Base-by-base conservation (phyloP, 805 yeast species). In the Lachancea nothofagi region DNA sequence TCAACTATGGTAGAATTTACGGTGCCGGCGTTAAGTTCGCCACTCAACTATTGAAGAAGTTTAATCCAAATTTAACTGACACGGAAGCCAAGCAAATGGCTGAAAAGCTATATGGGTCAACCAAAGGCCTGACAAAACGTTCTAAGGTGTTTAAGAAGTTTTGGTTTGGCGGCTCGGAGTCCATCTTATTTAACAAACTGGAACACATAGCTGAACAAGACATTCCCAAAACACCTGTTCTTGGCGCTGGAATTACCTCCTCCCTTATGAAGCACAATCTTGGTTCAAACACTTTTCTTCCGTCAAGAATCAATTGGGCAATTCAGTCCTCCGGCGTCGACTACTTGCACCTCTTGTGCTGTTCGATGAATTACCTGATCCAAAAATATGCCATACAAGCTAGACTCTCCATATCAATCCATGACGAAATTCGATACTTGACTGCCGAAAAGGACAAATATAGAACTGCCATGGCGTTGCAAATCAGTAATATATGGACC, bases 301-400 rank as follows among this genome's bases (percentile, higher is more conserved):
- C 98, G 0, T 87, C 96, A 1, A 65, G 99, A 53, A 81, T 89
- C 47, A 93, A 93, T 55, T 93, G 99, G 99, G 86, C 96, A 0
- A 93, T 93, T 56, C 99, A 93, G 60, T 86, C 96, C 17, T 86
- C 96, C 1, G 99, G 98, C 26, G 99, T 94, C 14, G 98, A 93
- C 59, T 93, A 94, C 55, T 68, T 93, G 38, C 99, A 93, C 58
- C 59, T 93, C 29, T 60, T 93, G 44, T 71, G 90, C 35, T 75
- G 87, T 4, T 77, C 96, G 0, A 89, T 94, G 97, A 84, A 86
- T 42, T 86, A 88, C 52, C 67, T 93, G 50, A 68, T 75, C 29
- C 70, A 75, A 28, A 72, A 70, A 45, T 90, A 78, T 60, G 54
- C 66, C 3, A 66, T 94, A 8, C 74, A 82, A 25, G 95, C 95